These are phyloP conservation scores for Naganishia onofrii DNA, from an alignment of 768 basidiomycete species.

Conservation along the genomic window DNA sequence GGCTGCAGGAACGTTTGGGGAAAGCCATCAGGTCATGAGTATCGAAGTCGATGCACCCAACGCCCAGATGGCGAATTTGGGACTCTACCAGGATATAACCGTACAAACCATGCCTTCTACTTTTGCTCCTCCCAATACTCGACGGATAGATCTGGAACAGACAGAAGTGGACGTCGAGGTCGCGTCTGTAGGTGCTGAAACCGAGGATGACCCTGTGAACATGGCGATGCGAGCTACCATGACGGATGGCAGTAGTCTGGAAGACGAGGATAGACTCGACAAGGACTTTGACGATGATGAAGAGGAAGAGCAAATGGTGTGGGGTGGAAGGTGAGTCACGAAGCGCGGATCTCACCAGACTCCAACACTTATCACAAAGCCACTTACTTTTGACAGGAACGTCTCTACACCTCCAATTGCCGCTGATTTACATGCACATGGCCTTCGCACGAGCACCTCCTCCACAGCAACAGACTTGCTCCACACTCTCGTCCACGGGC, in stretches of 20 bases:
- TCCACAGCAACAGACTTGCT: conserved; percentile 3
- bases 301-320: conserved; percentile 67
- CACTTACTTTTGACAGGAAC: neutral
- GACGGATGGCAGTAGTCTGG: conserved; percentile 61
- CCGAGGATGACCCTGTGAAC: conserved; percentile 77
- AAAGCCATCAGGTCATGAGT: neutral
- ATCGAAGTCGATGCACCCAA: neutral
- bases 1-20: neutral
- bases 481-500: conserved; percentile 2
- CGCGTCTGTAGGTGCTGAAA: conserved; percentile 68
- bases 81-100: neutral
- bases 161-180: conserved; percentile 49
- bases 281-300: conserved; percentile 60
- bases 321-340: conserved; percentile 15
- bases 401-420: neutral
- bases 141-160: conserved; percentile 41
- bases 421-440: neutral
- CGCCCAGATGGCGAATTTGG: neutral
- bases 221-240: conserved; percentile 58
- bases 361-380: neutral
- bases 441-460: neutral
- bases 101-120: neutral
- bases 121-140: neutral
- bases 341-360: neutral
- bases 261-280: conserved; percentile 53